Evolutionary conservation across 2,329 filamentous ascomycete species (phyloP).

Genomic region (Periconia sp.): DNA sequence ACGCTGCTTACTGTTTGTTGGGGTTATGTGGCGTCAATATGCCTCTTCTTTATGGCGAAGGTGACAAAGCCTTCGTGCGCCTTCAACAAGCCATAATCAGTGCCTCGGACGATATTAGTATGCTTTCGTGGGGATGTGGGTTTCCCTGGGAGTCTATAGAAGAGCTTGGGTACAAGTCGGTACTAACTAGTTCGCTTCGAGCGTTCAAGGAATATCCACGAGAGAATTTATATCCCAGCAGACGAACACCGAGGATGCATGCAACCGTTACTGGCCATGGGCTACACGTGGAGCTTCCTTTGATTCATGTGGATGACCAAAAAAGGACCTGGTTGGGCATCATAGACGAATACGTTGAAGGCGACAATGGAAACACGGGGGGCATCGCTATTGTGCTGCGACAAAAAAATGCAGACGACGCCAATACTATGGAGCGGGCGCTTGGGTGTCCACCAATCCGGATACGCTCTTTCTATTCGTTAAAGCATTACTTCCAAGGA

Average conservation of each 20-base stretch:
- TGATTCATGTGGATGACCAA: not conserved
- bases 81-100: constrained; percentile 2
- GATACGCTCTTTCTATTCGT: not conserved
- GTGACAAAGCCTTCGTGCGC: constrained; percentile 3
- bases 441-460: not conserved
- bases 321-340: not conserved
- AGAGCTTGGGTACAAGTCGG: not conserved
- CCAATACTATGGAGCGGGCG: not conserved
- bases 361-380: not conserved
- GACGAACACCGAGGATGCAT: not conserved
- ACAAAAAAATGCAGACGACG: not conserved
- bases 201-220: not conserved
- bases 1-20: constrained; percentile 12
- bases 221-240: not conserved
- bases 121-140: not conserved
- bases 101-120: not conserved
- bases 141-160: not conserved
- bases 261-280: not conserved
- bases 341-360: not conserved
- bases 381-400: not conserved
- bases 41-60: constrained; percentile 7
- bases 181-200: not conserved
- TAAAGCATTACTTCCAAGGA: not conserved
- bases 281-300: not conserved
- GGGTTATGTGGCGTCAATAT: constrained; percentile 14